Evolutionary conservation across 2,329 filamentous ascomycete species (phyloP), one percentile per base, ranked within the genome.

Genomic region (Bertia moriformis): DNA sequence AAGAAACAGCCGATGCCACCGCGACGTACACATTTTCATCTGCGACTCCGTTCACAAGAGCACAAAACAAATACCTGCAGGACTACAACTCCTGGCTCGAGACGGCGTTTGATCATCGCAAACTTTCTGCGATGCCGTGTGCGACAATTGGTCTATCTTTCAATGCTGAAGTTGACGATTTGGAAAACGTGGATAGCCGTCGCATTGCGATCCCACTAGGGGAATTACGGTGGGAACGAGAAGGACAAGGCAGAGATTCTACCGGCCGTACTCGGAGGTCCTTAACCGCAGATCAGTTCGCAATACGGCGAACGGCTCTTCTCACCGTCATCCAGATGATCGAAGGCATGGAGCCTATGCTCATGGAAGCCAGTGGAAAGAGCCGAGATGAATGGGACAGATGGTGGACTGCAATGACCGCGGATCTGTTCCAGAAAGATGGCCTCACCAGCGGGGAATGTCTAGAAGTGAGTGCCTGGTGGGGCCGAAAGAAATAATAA

Each of bases 1-100:
- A 68, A 45, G 63, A 68, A 33, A 61, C 61, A 39, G 71, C 71
- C 10, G 57, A 67, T 18, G 51, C 58, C 12, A 76, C 71, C 15
- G 69, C 63, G 4, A 76, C 72, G 3, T 76, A 73, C 48, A 62
- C 67, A 24, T 69, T 75, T 19, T 66, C 68, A 3, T 60, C 71
- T 4, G 68, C 66, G 35, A 76, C 71, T 0, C 69, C 69, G 1
- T 78, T 76, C 48, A 66, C 67, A 17, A 62, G 63, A 36, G 65
- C 66, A 14, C 71, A 75, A 49, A 77, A 77, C 53, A 67, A 67
- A 45, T 75, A 66, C 44, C 49, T 77, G 20, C 58, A 65, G 38
- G 65, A 72, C 48, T 71, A 69, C 41, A 78, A 75, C 45, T 55
- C 58, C 4, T 78, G 73, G 73, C 65, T 73, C 14, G 60, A 68